Base-by-base conservation (phyloP, 805 yeast species). In the Sugiyamaella chiloensis region DNA sequence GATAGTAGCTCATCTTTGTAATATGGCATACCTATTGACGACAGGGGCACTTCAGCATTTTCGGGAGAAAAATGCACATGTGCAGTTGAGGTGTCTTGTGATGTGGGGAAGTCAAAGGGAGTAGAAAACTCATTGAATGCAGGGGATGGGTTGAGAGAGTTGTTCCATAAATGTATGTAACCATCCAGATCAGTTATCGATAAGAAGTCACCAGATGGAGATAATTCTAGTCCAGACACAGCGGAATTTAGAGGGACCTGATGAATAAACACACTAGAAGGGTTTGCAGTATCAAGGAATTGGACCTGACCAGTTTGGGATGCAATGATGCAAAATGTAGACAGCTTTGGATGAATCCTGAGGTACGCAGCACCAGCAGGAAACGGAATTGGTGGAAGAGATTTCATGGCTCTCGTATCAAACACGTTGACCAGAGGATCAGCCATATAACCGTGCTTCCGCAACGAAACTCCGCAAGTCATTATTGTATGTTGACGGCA, bases 321-420 rank as follows among this genome's bases (percentile, higher is more conserved):
- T 0, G 87, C 84, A 5, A 87, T 80, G 3, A 88, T 63, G 39
- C 88, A 78, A 29, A 85, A 80, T 31, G 86, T 85, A 4, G 96
- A 85, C 42, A 89, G 62, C 51, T 85, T 84, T 5, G 98, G 97
- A 67, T 91, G 97, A 52, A 91, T 73, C 42, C 85, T 75, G 1
- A 85, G 93, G 61, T 77, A 85, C 7, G 85, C 75, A 0, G 98
- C 96, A 9, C 97, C 97, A 0, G 89, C 83, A 0, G 93, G 89
- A 59, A 89, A 88, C 3, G 96, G 80, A 5, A 91, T 73, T 2
- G 97, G 96, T 0, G 95, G 72, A 47, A 83, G 65, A 1, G 89
- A 75, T 44, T 78, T 75, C 78, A 86, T 71, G 48, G 80, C 76
- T 52, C 95, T 75, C 24, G 87, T 63, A 63, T 93, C 98, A 63